Conservation (phyloP, 768 basidiomycete genomes). For the Lentinula guzmanii region DNA sequence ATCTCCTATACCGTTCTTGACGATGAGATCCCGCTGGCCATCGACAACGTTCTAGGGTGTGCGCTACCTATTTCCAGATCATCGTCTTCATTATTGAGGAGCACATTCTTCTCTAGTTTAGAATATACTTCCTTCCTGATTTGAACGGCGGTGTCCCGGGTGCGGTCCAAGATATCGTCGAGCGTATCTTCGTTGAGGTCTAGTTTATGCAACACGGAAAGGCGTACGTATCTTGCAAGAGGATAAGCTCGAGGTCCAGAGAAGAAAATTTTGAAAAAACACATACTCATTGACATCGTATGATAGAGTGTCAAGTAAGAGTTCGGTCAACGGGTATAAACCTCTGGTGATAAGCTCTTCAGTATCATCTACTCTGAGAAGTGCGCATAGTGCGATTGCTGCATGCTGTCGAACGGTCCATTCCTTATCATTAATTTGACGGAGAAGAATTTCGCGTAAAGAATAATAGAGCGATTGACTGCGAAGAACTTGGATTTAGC, state of each 20-base stretch:
- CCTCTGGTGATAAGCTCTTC: slow-evolving; percentile 45
- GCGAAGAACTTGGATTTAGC: not conserved
- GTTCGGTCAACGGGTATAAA: slow-evolving; percentile 38
- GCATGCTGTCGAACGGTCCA: slow-evolving; percentile 70
- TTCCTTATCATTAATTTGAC: slow-evolving; percentile 77
- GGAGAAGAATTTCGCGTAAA: slow-evolving; percentile 60
- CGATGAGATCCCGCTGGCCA: slow-evolving; percentile 73
- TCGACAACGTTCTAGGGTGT: slow-evolving; percentile 60
- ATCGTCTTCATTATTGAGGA: slow-evolving; percentile 11
- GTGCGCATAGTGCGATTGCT: slow-evolving; percentile 69
- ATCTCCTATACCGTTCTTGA: slow-evolving; percentile 81
- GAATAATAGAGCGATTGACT: slow-evolving; percentile 62
- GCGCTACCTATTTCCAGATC: slow-evolving; percentile 39
- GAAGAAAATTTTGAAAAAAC: not conserved
- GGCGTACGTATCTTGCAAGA: slow-evolving; percentile 73
- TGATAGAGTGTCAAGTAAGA: slow-evolving; percentile 62
- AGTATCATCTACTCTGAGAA: slow-evolving; percentile 65
- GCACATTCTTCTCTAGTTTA: slow-evolving; percentile 37
- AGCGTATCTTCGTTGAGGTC: slow-evolving; percentile 52
- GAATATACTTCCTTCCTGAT: slow-evolving; percentile 73
- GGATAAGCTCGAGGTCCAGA: not conserved
- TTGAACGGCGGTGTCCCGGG: slow-evolving; percentile 70
- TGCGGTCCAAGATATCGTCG: slow-evolving; percentile 63
- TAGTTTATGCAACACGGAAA: slow-evolving; percentile 67
- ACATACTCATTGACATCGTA: slow-evolving; percentile 76